phyloP scores from a whole-genome alignment of 371 early-diverging fungal species.

The Mortierella sp. region DNA sequence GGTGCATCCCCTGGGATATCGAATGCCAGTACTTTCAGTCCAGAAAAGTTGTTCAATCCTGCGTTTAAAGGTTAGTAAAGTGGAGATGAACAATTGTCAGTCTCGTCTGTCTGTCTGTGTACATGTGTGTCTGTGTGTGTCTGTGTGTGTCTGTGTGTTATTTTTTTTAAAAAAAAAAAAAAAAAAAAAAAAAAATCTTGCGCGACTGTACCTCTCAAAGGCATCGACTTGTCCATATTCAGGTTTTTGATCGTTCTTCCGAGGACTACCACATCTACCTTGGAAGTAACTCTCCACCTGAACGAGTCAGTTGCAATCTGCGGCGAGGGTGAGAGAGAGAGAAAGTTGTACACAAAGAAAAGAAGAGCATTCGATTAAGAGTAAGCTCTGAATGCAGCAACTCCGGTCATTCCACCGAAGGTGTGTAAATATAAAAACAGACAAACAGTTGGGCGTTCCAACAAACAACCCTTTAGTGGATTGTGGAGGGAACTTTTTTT shows the following conservation, averaged over 20 bases:
- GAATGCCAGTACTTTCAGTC: slow-evolving; percentile 33
- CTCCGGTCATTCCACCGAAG: background rate
- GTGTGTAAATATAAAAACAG: background rate
- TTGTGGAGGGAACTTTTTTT: background rate
- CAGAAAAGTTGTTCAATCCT: slow-evolving; percentile 41
- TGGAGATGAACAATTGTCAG: background rate
- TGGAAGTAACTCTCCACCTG: slow-evolving; percentile 27
- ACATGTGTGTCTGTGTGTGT: too few species aligned
- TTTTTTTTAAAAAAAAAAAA: too few species aligned
- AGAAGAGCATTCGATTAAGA: background rate
- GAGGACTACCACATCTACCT: slow-evolving; percentile 29
- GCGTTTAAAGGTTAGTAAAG: background rate
- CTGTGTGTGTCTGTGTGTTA: too few species aligned
- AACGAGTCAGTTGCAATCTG: slow-evolving; percentile 34
- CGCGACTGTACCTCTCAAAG: slow-evolving; percentile 22
- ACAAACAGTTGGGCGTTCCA: background rate
- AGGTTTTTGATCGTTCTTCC: slow-evolving; percentile 42
- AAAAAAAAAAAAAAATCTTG: background rate
- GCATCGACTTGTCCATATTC: slow-evolving; percentile 27
- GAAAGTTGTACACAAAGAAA: background rate
- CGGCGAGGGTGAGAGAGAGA: background rate
- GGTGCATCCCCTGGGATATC: slow-evolving; percentile 44
- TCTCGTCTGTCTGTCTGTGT: too few species aligned
- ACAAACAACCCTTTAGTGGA: background rate
- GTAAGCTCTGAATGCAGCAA: background rate